Base-by-base conservation (phyloP, 805 yeast genomes). In the Starmera amethionina region DNA sequence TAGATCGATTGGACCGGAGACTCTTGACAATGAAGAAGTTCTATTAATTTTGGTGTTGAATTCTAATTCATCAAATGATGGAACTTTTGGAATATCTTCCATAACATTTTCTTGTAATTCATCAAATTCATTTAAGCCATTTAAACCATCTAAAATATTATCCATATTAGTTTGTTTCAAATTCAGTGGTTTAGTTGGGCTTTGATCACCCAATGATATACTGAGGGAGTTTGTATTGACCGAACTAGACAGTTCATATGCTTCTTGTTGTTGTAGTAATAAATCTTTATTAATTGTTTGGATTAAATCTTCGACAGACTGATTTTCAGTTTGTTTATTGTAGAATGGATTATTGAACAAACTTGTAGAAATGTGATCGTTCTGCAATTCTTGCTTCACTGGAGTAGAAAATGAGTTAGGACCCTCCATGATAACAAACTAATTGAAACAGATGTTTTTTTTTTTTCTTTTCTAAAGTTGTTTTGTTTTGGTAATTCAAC, bases 41-140 rank as follows among this genome's bases (percentile, higher is more conserved):
- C 58, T 48, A 39, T 55, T 55, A n/a, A 55, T 44, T 27, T 43
- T 46, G 0, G 60, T 55, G 42, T 55, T 55, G 45, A 50, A 54
- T 25, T 52, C 58, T n/a, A 64, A 50, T n/a, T 64, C 67, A 31
- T 51, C 58, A 27, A 59, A 47, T 1, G 58, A 55, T 18, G 58
- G 59, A 6, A 50, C 48, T 32, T 45, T 38, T 40, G 59, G 51
- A 8, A 50, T 52, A 44, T 42, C 45, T 42, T 45, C 50, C 49
- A 51, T 55, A 13, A 49, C 40, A 19, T 28, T 25, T 13, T 45
- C 46, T 14, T 52, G 47, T 16, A 46, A 30, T 27, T 29, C n/a
- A 15, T n/a, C 8, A n/a, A 16, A 37, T 25, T 30, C 34, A 15
- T 28, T 12, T 37, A n/a, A 13, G 8, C 16, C 34, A 15, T 28